Base-by-base conservation (phyloP, 805 yeast species). In the Wickerhamiella parazyma region DNA sequence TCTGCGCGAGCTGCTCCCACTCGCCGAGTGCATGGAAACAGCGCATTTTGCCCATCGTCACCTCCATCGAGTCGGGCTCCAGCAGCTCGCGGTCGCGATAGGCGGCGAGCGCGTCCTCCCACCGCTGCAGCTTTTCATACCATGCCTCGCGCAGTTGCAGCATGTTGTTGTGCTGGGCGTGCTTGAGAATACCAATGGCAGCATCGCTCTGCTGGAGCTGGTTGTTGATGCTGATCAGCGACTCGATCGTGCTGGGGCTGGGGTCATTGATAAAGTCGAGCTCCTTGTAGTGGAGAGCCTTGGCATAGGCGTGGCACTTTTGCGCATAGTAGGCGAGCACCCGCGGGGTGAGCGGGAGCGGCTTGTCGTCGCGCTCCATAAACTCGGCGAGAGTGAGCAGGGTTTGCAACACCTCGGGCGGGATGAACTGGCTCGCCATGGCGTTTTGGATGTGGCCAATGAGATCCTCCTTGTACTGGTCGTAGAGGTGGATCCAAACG, bases 21-120 rank as follows among this genome's bases (percentile, higher is more conserved):
- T 91, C 96, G 39, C 98, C 98, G n/a, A 91, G 67, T 0, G 99
- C 99, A 64, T 91, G 96, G 49, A 89, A 67, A 62, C 97, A 87
- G 62, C 97, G 73, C 96, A 91, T 85, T 57, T 89, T 87, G 65
- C 99, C 99, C 87, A 89, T 78, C 4, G 89, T 81, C 1, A 86
- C 79, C 50, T 89, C 97, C 66, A 81, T 75, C 22, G 85, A 76
- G 20, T 61, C 60, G 2, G 67, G 66, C 45, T 78, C 80, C 4
- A 56, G 51, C 36, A 55, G 55, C 52, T 77, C 89, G 55, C 96
- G 71, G 53, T 78, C 83, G 51, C 79, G 78, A 58, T 91, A 91
- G 0, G 96, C 95, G 38, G 75, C 72, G 48, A 91, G 66, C 0
- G 99, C 99, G 62, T 91, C 98, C 52, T 89, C 97, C 99, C 99